Evolutionary conservation across 169 alveolate genomes (phyloP).

Genomic region (Babesia caballi): DNA sequence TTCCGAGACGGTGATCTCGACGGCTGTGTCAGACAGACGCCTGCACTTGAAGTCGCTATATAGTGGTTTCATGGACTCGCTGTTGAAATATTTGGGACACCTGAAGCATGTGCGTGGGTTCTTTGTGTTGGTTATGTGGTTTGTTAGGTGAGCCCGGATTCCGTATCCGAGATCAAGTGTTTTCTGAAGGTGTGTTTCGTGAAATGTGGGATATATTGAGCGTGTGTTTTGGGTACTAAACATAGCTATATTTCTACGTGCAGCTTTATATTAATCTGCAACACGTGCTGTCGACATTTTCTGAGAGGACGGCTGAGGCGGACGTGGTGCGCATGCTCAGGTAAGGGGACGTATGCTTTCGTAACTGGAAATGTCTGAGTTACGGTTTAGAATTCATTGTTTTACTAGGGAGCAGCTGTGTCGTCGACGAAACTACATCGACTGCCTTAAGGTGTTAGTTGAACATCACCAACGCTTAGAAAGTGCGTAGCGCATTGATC

Average conservation of each 20-base stretch:
- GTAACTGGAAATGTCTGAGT: too few species aligned
- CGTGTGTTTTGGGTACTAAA: too few species aligned
- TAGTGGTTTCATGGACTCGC: constrained; percentile 63
- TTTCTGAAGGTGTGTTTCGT: constrained; percentile 46
- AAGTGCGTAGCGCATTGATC: constrained; percentile 40
- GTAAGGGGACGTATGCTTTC: not conserved
- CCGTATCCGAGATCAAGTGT: constrained; percentile 50
- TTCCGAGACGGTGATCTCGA: constrained; percentile 65
- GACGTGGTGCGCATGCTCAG: constrained; percentile 43
- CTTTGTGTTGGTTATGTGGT: constrained; percentile 2
- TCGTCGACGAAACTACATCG: constrained; percentile 69
- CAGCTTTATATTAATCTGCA: constrained; percentile 70
- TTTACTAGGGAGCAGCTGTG: constrained; percentile 60
- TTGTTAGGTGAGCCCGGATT: constrained; percentile 48
- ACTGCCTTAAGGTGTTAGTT: constrained; percentile 70
- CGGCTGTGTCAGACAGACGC: constrained; percentile 28
- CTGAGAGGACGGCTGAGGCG: constrained; percentile 59
- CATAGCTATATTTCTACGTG: constrained; percentile 1
- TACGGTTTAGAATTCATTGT: too few species aligned
- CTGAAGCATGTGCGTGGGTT: constrained; percentile 43
- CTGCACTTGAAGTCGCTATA: constrained; percentile 65
- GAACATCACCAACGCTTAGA: constrained; percentile 2
- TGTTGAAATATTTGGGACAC: constrained; percentile 31
- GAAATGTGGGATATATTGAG: too few species aligned
- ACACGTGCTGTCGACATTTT: constrained; percentile 61